These are phyloP conservation scores for Sugiyamaella qingdaonensis DNA, from an alignment of 805 yeast species.

Conservation along the genomic window DNA sequence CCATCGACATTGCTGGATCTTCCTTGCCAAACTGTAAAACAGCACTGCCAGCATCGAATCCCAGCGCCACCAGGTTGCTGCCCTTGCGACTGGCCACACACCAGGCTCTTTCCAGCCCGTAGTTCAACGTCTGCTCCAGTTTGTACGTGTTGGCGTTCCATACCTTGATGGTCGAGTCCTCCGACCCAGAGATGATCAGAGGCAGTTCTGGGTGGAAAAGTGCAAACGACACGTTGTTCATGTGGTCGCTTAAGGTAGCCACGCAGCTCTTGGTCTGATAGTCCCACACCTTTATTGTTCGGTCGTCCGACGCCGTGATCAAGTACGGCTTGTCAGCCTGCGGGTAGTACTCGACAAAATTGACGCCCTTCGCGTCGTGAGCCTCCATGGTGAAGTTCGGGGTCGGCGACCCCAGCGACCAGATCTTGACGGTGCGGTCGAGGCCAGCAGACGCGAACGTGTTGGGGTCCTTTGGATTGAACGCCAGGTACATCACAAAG, in stretches of 20 bases:
- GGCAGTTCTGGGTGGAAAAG: constrained; percentile 98
- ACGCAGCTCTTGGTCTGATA: constrained; percentile 95
- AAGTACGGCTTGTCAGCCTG: constrained; percentile 95
- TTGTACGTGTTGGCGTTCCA: constrained; percentile 96
- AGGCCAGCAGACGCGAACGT: constrained; percentile 97
- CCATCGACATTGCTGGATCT: constrained; percentile 92
- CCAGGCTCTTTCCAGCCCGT: constrained; percentile 96
- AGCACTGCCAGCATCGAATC: constrained; percentile 93
- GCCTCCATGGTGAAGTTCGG: constrained; percentile 92
- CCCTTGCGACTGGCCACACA: constrained; percentile 74
- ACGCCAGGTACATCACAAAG: constrained; percentile 88
- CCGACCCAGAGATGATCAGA: constrained; percentile 90
- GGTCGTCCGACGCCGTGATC: constrained; percentile 87
- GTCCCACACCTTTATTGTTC: constrained; percentile 88
- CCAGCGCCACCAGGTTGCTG: constrained; percentile 79
- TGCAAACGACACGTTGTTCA: constrained; percentile 93
- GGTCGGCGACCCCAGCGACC: constrained; percentile 83
- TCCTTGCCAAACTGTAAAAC: constrained; percentile 87
- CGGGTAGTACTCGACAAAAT: constrained; percentile 95
- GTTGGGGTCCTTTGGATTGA: constrained; percentile 96
- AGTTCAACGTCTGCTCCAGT: constrained; percentile 84
- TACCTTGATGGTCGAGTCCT: constrained; percentile 88
- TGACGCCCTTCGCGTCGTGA: constrained; percentile 90
- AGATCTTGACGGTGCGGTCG: constrained; percentile 93
- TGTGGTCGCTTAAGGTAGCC: constrained; percentile 90